A percentile compares a stretch with the other conserved stretches of the same genome.
Evolutionary conservation across 1,284 basidiomycete species (phyloP).

Genomic region (Ustilago crameri): DNA sequence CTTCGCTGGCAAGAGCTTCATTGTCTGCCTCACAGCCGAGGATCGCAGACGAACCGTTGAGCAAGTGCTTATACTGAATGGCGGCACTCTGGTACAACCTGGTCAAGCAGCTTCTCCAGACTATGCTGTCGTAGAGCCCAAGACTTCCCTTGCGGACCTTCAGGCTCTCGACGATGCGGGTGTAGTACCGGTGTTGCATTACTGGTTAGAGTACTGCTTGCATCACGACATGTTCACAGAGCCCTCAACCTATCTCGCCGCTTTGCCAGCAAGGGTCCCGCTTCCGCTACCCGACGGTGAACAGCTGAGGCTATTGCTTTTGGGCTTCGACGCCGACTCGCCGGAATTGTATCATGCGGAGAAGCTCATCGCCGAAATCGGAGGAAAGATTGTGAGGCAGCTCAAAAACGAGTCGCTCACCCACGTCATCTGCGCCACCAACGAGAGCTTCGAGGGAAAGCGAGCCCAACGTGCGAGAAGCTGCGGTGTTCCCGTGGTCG

Average conservation of each 20-base stretch:
- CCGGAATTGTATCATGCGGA: conserved; percentile 54
- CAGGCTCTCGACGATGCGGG: conserved; percentile 9
- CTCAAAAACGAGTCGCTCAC: conserved; percentile 35
- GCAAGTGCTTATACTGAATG: conserved; percentile 26
- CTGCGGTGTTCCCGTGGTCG: conserved; percentile 37
- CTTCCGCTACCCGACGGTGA: conserved; percentile 36
- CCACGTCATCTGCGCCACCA: conserved; percentile 46
- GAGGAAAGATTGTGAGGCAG: conserved; percentile 36
- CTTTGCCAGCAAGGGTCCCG: conserved; percentile 28
- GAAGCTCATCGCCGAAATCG: conserved; percentile 45
- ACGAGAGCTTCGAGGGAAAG: conserved; percentile 23
- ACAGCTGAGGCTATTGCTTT: conserved; percentile 29
- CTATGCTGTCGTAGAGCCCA: conserved; percentile 36
- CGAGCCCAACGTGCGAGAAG: conserved; percentile 36
- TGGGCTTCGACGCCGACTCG: conserved; percentile 45
- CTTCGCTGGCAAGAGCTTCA: conserved; percentile 29
- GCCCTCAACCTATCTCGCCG: conserved; percentile 42
- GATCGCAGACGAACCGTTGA: conserved; percentile 32
- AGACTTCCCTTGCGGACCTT: conserved; percentile 11
- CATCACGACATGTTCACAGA: conserved; percentile 49
- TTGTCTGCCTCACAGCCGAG: conserved; percentile 26
- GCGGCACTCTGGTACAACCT: conserved; percentile 23
- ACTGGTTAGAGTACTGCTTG: conserved; percentile 61
- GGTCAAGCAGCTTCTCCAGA: conserved; percentile 4
- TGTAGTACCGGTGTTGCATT: conserved; percentile 44